These are phyloP conservation scores for Penicillium janthinellum DNA, from an alignment of 2,329 filamentous ascomycete genomes.

Conservation along the genomic window DNA sequence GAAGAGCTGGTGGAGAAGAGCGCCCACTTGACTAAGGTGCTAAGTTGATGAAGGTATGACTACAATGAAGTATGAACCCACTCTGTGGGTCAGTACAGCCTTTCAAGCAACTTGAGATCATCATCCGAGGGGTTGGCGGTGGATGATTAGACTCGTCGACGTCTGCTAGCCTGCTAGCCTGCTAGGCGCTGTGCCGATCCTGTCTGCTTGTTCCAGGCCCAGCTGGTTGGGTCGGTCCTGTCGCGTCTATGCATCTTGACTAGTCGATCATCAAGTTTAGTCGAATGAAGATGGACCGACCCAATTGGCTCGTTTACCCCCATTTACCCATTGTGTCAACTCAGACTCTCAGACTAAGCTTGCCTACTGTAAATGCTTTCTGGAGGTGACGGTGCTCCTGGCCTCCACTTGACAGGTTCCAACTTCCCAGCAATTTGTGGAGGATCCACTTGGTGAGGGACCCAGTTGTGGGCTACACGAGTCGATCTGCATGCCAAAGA, in stretches of 20 bases:
- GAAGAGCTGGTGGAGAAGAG: background rate
- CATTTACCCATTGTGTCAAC: background rate
- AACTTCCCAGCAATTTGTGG: background rate
- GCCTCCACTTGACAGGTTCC: background rate
- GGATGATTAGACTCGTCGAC: no score
- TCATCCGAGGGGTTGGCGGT: background rate
- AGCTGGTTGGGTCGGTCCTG: background rate
- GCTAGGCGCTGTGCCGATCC: constrained; percentile 1
- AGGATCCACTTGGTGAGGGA: constrained; percentile 3
- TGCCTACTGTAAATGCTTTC: no score
- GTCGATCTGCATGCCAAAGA: constrained; percentile 10
- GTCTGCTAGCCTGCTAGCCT: background rate
- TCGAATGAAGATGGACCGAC: no score
- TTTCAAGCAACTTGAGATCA: background rate
- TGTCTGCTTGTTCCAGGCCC: background rate
- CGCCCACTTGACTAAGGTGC: background rate
- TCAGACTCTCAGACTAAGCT: no score
- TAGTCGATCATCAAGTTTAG: no score
- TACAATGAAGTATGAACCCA: background rate
- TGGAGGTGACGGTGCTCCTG: no score
- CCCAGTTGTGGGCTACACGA: constrained; percentile 13
- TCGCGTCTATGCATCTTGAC: background rate
- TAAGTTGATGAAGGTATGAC: background rate
- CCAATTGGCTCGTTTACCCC: no score
- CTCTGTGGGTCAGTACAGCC: background rate